Conservation (phyloP, 139 green algal species). For the Chlamydomonas incerta region DNA sequence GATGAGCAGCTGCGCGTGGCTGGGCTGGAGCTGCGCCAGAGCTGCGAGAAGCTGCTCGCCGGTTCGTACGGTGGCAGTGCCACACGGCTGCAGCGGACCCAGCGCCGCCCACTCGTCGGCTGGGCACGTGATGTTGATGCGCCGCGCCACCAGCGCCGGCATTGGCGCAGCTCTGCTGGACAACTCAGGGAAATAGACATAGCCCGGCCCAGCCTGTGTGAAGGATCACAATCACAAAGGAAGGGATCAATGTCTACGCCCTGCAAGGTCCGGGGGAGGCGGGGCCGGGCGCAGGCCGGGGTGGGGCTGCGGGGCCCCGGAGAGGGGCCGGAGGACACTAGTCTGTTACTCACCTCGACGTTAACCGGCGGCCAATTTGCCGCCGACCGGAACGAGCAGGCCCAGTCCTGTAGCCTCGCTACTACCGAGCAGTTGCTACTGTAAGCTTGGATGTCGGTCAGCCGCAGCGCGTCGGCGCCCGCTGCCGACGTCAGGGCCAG, state of each 20-base stretch:
- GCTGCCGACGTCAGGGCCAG: too few species aligned
- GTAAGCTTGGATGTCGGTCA: too few species aligned
- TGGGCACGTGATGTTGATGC: slow-evolving; percentile 17
- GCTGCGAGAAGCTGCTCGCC: not conserved
- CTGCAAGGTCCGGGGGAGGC: not conserved
- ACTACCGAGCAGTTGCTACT: too few species aligned
- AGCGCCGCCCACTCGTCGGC: not conserved
- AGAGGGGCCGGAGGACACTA: too few species aligned
- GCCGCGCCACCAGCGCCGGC: not conserved
- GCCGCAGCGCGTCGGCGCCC: too few species aligned
- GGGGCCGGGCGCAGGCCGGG: not conserved
- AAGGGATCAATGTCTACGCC: not conserved
- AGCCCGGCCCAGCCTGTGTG: slow-evolving; percentile 1
- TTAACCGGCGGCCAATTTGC: not conserved
- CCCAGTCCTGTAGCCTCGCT: not conserved
- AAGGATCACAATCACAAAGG: too few species aligned
- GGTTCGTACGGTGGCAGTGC: not conserved
- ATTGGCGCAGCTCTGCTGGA: too few species aligned
- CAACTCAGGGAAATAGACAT: not conserved
- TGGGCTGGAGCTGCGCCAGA: not conserved
- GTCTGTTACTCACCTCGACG: not conserved
- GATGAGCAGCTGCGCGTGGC: not conserved
- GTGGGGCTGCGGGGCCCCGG: too few species aligned
- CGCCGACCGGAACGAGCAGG: not conserved
- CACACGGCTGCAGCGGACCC: not conserved